A percentile compares a stretch with the other conserved stretches of the same genome.
Evolutionary conservation across 192 early-diverging fungal species (phyloP).

Genomic region (Backusella tuberculispora): DNA sequence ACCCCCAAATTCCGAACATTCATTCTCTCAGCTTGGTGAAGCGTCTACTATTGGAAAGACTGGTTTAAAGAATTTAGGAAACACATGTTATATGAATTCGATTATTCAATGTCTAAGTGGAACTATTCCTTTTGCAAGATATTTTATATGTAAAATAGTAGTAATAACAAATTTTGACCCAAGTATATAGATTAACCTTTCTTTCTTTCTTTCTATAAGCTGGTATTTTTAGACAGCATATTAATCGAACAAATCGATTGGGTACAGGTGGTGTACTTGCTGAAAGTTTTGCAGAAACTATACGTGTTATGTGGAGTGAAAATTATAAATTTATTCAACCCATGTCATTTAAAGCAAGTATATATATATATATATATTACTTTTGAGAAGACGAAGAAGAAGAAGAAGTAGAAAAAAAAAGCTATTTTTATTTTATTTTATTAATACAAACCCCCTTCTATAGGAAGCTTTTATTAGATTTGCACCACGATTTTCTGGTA

Average conservation of each 20-base stretch:
- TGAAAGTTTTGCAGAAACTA: constrained; percentile 76
- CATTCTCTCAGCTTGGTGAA: constrained; percentile 49
- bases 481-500: constrained; percentile 84
- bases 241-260: constrained; percentile 68
- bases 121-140: constrained; percentile 71
- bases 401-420: background rate
- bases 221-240: constrained; percentile 61
- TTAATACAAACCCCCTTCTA: background rate
- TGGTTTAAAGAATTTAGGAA: constrained; percentile 80
- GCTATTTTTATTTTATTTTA: background rate
- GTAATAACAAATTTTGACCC: background rate
- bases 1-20: constrained; percentile 36
- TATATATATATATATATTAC: too few relatives aligned
- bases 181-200: background rate
- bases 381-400: too few relatives aligned
- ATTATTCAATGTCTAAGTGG: constrained; percentile 79
- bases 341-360: constrained; percentile 65
- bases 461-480: constrained; percentile 68
- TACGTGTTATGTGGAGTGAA: constrained; percentile 83
- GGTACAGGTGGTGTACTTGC: constrained; percentile 76
- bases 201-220: constrained; percentile 37
- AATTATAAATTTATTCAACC: constrained; percentile 80
- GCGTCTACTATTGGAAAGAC: constrained; percentile 62
- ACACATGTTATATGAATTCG: constrained; percentile 88
- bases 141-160: constrained; percentile 50